Evolutionary conservation across 2,329 filamentous ascomycete species (phyloP).

Genomic region (Teratosphaeria viscida): DNA sequence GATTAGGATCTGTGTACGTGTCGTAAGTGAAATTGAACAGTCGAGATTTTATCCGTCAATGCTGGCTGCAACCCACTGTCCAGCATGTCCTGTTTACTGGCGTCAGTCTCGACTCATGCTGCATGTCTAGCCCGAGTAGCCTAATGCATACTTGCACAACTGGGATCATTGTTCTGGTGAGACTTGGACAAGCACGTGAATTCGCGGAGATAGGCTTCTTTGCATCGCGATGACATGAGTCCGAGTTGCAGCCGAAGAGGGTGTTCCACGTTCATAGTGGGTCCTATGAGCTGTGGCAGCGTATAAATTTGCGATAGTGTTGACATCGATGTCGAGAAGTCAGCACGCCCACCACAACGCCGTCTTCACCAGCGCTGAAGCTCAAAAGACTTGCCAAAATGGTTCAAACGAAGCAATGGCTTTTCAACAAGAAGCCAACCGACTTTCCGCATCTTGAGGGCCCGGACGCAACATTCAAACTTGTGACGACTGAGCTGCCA

Average conservation of each 20-base stretch:
- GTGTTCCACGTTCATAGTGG: background rate
- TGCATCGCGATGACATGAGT: background rate
- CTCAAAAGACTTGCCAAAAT: conserved; percentile 1
- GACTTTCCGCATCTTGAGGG: conserved; percentile 27
- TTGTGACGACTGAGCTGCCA: conserved; percentile 22
- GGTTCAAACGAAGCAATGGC: conserved; percentile 29
- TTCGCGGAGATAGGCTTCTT: background rate
- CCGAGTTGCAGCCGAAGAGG: background rate
- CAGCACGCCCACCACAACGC: background rate
- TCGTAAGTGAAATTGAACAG: background rate
- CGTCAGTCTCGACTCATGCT: background rate
- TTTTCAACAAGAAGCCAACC: conserved; percentile 32
- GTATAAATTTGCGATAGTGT: background rate
- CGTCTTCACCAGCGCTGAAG: background rate
- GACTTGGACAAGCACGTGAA: background rate
- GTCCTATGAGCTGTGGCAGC: background rate
- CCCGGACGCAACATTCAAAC: conserved; percentile 30
- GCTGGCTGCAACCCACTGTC: too few relatives aligned
- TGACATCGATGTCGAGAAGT: background rate
- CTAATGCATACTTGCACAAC: background rate
- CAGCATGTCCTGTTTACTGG: too few relatives aligned
- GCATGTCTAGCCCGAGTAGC: background rate
- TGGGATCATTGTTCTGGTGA: background rate
- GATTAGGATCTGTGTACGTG: background rate
- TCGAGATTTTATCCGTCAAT: too few relatives aligned